phyloP scores from a whole-genome alignment of 768 basidiomycete species.

The Pleurotus tuoliensis region DNA sequence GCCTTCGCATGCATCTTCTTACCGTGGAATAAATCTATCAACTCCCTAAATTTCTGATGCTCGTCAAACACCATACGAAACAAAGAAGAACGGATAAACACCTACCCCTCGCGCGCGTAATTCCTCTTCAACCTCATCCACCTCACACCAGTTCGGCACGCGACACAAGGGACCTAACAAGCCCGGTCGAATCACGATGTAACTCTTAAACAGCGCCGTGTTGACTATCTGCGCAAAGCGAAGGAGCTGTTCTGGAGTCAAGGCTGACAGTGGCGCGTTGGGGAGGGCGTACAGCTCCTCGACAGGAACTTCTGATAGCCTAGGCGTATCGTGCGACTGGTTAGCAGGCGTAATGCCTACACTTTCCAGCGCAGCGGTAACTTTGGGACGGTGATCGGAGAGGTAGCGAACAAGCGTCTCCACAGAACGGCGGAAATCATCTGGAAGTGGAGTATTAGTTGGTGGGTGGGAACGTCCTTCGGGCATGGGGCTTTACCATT shows the following conservation, averaged over 20 bases:
- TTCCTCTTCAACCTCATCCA: constrained; percentile 88
- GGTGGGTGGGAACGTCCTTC: not conserved
- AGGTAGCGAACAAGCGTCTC: constrained; percentile 87
- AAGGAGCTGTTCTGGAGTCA: constrained; percentile 82
- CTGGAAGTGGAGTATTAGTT: constrained; percentile 26
- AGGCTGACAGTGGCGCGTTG: constrained; percentile 61
- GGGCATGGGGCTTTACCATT: constrained; percentile 24
- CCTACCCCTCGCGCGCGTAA: constrained; percentile 73
- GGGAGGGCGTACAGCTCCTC: constrained; percentile 79
- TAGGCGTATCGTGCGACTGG: constrained; percentile 64
- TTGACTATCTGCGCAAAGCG: constrained; percentile 92
- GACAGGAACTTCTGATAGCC: constrained; percentile 67
- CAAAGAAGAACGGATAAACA: not conserved
- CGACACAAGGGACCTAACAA: constrained; percentile 86
- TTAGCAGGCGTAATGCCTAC: constrained; percentile 64
- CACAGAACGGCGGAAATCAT: constrained; percentile 66
- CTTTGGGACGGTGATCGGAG: constrained; percentile 84
- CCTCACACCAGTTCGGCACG: constrained; percentile 96
- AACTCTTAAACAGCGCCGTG: constrained; percentile 92
- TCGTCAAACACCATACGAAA: no score
- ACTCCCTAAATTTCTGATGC: constrained; percentile 81
- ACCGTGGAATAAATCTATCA: constrained; percentile 88
- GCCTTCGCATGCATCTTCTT: constrained; percentile 96
- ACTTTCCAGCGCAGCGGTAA: constrained; percentile 69
- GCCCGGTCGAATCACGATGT: constrained; percentile 75